Percentiles rank a stretch among this genome's conserved stretches.
Conservation (phyloP, 2,329 filamentous ascomycete species). For the Colletotrichum eremochloae region DNA sequence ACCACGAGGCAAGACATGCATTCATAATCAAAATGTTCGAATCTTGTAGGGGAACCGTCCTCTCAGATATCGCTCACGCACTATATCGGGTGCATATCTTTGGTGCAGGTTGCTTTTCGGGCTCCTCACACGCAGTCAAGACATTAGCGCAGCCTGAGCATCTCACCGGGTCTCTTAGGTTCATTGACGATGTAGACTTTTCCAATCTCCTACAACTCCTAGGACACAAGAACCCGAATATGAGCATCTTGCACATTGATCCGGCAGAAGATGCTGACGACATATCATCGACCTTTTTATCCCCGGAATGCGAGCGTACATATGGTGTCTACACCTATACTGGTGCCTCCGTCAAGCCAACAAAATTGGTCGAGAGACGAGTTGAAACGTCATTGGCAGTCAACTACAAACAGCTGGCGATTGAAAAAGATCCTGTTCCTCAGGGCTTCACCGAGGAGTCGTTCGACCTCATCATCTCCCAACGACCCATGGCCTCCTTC, state of each 20-base stretch:
- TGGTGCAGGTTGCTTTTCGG: conserved; percentile 15
- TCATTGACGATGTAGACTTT: conserved; percentile 18
- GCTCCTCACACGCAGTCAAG: background rate
- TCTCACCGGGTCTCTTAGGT: too few relatives aligned
- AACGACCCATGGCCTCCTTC: background rate
- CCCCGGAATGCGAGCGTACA: background rate
- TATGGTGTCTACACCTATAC: conserved; percentile 47
- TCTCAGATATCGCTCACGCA: conserved; percentile 1
- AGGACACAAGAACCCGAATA: conserved; percentile 45
- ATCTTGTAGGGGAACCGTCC: conserved; percentile 6
- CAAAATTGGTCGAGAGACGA: conserved; percentile 7
- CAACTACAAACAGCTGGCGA: conserved; percentile 43
- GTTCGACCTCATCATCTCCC: conserved; percentile 49
- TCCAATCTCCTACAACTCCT: conserved; percentile 31
- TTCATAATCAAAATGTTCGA: background rate
- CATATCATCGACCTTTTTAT: background rate
- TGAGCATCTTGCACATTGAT: conserved; percentile 31
- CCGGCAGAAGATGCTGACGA: background rate
- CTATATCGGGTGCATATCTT: background rate
- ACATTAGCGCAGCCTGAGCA: background rate
- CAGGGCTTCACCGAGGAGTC: conserved; percentile 41
- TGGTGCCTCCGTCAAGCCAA: conserved; percentile 44
- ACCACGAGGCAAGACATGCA: background rate
- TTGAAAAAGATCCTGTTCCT: conserved; percentile 47
- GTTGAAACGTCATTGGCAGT: background rate